Base-by-base conservation (phyloP, 306 rosid species). In the Lathyrus tuberosus region DNA sequence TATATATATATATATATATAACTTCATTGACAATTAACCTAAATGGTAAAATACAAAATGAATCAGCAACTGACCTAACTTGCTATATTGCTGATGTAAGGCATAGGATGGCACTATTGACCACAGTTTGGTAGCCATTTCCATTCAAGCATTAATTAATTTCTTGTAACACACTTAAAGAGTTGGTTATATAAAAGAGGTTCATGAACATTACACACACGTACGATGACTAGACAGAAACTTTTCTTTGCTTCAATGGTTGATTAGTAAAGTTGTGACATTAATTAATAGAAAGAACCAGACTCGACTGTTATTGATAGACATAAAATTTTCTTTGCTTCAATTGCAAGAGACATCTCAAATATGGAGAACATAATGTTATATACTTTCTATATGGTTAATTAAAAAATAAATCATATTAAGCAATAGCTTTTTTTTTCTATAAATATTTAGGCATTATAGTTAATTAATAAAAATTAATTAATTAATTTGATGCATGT, bases 71-170 rank as follows among this genome's bases (percentile, higher is more conserved):
- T 35, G 10, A 35, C 40, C 40, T 35, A 35, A 7, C 40, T 35
- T 35, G 2, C 40, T 6, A 35, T 35, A 35, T 4, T 42, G 41
- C 24, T 44, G 73, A 67, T 69, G 30, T 15, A 47, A 42, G 70
- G 73, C 3, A 63, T 73, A 58, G 51, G 20, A 69, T 33, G 68
- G 60, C 43, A 26, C 31, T 62, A 12, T 30, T 37, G 14, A 71
- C 0, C n/a, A 41, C 10, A 20, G 78, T 75, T 84, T 74, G 74
- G 73, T 72, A 57, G 73, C 6, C 69, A 75, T 71, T 49, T 49
- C 81, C 76, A 73, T 76, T 67, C 16, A 63, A 54, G 70, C 58
- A 37, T 38, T 12, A 4, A 10, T 38, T 38, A 31, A 11, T 78
- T 78, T 42, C 74, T 69, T 77, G 66, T 28, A 69, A 58, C 28